Conservation (phyloP, 2,329 filamentous ascomycete genomes). For the Knoxdaviesia proteae region DNA sequence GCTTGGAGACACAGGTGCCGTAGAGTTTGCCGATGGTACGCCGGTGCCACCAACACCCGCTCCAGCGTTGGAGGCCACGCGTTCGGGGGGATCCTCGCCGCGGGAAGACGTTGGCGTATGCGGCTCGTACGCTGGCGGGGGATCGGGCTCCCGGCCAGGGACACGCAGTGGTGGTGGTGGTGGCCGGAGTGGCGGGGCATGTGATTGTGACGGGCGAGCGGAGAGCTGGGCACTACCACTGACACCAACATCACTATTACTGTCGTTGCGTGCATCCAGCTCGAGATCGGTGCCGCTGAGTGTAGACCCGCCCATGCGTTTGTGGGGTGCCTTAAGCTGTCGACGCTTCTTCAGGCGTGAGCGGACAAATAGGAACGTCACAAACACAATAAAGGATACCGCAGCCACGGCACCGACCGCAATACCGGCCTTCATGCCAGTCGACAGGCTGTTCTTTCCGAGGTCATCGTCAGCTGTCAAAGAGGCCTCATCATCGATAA, state of each 20-base stretch:
- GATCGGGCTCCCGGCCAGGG: constrained; percentile 10
- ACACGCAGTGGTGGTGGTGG: background rate
- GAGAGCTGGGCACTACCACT: background rate
- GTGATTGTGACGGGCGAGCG: background rate
- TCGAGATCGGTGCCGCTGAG: background rate
- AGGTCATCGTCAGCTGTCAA: background rate
- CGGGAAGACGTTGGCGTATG: constrained; percentile 8
- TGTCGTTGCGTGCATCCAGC: background rate
- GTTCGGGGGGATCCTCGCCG: constrained; percentile 7
- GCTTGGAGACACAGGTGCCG: too few species aligned
- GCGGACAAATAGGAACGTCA: constrained; percentile 3
- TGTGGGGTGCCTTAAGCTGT: background rate
- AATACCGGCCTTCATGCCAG: constrained; percentile 6
- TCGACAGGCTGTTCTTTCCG: constrained; percentile 1
- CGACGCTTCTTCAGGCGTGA: constrained; percentile 1
- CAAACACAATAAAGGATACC: constrained; percentile 2
- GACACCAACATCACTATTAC: background rate
- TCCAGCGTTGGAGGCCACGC: constrained; percentile 3
- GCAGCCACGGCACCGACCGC: constrained; percentile 4
- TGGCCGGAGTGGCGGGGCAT: background rate
- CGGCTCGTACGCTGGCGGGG: constrained; percentile 13
- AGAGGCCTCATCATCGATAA: constrained; percentile 12
- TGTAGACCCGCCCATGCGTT: background rate
- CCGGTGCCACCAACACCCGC: too few species aligned
- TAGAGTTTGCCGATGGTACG: too few species aligned